Evolutionary conservation across 306 rosid genomes (phyloP), one percentile per base, ranked within the genome.

Genomic region (Nissolia schottii): DNA sequence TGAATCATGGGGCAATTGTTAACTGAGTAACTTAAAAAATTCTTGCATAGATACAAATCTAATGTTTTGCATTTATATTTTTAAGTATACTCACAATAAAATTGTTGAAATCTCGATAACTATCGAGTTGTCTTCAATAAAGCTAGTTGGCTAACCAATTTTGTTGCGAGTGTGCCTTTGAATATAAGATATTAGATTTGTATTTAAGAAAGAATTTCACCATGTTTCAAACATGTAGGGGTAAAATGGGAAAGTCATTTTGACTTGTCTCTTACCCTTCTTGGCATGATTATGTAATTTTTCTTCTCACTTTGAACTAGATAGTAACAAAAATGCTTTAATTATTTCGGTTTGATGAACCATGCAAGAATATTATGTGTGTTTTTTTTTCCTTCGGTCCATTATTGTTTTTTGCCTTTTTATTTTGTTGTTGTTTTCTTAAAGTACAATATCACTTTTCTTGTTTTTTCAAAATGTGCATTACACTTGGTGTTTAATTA

Each of bases 1-100:
- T 1, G 87, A 85, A 28, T 75, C 86, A 2, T 90, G 96, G 96
- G 84, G 80, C 25, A 81, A 82, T 41, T 83, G 82, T 77, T 70
- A 43, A 43, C 6, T 13, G n/a, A n/a, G 0, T 5, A 7, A 0
- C 40, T 34, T 0, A 4, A 45, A 13, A 41, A 2, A 2, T 41
- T 45, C 1, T 3, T 16, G 22, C 22, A 4, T 6, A 5, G 9
- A 15, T 45, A 45, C 20, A 5, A 5, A 45, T 5, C 22, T 45
- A 45, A 45, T 22, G 15, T 45, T 3, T 45, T 22, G n/a, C n/a
- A n/a, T n/a, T n/a, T n/a, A n/a, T n/a, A n/a, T n/a, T n/a, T n/a
- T n/a, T n/a, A n/a, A n/a, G n/a, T n/a, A n/a, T n/a, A n/a, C n/a
- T n/a, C n/a, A n/a, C n/a, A n/a, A n/a, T n/a, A n/a, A n/a, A n/a